Conservation (phyloP, 805 yeast species). For the Candida xyloterini region DNA sequence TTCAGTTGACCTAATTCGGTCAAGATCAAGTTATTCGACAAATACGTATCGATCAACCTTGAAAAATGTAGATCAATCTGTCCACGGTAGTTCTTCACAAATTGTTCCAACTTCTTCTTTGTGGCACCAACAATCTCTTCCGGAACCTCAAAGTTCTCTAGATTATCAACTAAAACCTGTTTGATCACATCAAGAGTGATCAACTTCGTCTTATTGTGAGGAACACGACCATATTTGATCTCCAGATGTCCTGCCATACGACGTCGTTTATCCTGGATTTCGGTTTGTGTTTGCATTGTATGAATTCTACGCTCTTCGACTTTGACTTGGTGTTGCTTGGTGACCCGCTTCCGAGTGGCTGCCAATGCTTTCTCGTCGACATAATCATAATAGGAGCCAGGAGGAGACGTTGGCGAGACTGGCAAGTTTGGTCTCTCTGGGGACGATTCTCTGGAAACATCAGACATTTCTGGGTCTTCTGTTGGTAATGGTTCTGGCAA, state of each 20-base stretch:
- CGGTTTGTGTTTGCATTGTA: conserved; percentile 3
- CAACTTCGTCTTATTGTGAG: conserved; percentile 28
- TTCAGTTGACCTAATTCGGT: conserved; percentile 30
- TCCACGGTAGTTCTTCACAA: conserved; percentile 23
- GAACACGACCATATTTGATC: conserved; percentile 26
- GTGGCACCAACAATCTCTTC: conserved; percentile 18
- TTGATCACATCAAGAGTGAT: conserved; percentile 34
- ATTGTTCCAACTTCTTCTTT: conserved; percentile 18
- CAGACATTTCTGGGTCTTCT: conserved; percentile 1
- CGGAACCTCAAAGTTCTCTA: conserved; percentile 16
- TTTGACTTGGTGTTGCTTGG: conserved; percentile 5
- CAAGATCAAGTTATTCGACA: conserved; percentile 34
- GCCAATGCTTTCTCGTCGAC: conserved; percentile 8
- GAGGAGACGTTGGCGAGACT: conserved; percentile 1
- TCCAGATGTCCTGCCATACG: conserved; percentile 12
- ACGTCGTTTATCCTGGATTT: conserved; percentile 15
- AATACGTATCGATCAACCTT: conserved; percentile 34
- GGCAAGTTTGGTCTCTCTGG: background rate
- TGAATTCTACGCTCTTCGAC: conserved; percentile 5
- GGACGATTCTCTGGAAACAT: conserved; percentile 5
- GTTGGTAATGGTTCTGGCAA: too few species aligned
- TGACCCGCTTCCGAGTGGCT: conserved; percentile 6
- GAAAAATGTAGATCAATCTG: conserved; percentile 30
- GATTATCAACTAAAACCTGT: conserved; percentile 31
- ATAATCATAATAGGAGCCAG: conserved; percentile 7